Percentiles rank a stretch among this genome's conserved stretches.
Evolutionary conservation across 2,329 filamentous ascomycete genomes (phyloP).

Genomic region (Colletotrichum sp.): DNA sequence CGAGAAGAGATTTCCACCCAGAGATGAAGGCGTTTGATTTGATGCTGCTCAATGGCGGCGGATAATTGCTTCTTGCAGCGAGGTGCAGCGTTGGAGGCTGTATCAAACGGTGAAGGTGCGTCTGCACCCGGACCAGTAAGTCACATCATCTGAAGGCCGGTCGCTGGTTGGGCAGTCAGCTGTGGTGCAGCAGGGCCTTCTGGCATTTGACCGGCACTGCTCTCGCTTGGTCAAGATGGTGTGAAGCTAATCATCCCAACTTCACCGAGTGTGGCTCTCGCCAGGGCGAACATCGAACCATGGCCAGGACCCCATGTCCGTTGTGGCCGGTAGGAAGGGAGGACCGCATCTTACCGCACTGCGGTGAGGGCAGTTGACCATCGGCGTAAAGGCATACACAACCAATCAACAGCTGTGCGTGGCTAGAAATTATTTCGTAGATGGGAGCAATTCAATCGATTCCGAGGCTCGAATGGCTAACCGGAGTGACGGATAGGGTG

Average conservation of each 20-base stretch:
- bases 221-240: conserved; percentile 7
- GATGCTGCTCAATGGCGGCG: background rate
- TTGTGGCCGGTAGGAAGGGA: background rate
- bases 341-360: background rate
- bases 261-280: conserved; percentile 12
- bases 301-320: background rate
- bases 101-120: background rate
- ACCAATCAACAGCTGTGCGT: background rate
- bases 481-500: background rate
- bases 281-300: conserved; percentile 2
- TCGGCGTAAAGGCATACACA: background rate
- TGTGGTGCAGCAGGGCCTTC: background rate
- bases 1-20: background rate
- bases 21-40: background rate
- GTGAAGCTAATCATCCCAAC: conserved; percentile 8
- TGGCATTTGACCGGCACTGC: conserved; percentile 15
- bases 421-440: background rate
- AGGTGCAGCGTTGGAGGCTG: conserved; percentile 2
- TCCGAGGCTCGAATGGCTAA: background rate
- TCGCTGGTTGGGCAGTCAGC: background rate
- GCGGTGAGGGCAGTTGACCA: background rate
- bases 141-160: background rate
- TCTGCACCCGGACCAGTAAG: background rate
- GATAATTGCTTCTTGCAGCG: background rate
- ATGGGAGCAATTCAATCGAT: background rate